phyloP scores from a whole-genome alignment of 345 rosid genomes.

The Acer yangbiense region DNA sequence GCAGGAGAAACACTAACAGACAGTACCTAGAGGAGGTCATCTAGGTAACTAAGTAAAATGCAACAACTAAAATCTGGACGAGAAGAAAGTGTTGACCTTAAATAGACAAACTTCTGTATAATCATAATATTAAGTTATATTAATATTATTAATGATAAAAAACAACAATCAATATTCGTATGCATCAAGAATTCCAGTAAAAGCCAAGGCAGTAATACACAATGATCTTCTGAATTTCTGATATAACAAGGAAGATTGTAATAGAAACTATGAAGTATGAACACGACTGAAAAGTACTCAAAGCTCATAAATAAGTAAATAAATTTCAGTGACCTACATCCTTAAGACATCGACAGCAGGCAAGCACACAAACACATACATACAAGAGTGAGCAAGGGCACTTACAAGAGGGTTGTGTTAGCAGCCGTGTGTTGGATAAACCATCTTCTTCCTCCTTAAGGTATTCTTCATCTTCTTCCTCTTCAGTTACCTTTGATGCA shows the following conservation, averaged over 20 bases:
- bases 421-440: conserved; percentile 73
- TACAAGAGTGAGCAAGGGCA: conserved; percentile 7
- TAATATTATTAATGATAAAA: background rate
- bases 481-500: conserved; percentile 96
- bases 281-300: background rate
- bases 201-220: background rate
- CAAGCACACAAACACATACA: background rate
- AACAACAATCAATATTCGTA: background rate
- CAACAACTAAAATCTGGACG: background rate
- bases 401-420: conserved; percentile 97
- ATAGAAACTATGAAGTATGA: background rate
- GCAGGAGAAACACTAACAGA: background rate
- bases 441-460: conserved; percentile 96
- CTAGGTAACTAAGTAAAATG: background rate
- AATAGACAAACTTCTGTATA: background rate
- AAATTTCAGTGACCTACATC: background rate
- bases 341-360: background rate
- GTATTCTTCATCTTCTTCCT: conserved; percentile 98
- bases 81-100: background rate
- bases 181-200: background rate
- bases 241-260: background rate
- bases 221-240: background rate
- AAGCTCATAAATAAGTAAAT: background rate
- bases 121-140: background rate
- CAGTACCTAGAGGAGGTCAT: background rate